Base-by-base conservation (phyloP, 2,329 filamentous ascomycete species). In the Pseudocercospora musae region DNA sequence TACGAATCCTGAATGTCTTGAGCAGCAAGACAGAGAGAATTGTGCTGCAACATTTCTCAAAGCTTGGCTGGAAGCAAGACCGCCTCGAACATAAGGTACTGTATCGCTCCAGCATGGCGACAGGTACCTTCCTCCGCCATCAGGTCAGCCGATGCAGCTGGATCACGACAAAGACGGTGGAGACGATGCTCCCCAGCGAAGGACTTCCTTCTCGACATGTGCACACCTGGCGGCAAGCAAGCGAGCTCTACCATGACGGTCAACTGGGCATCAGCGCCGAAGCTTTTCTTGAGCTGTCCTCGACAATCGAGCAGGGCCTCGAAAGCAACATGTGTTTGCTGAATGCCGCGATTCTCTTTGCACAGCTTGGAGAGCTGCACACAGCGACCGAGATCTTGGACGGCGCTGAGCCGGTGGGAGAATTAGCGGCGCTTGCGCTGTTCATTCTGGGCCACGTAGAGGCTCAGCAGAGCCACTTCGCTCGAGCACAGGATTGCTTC, bases 181-280 rank as follows among this genome's bases (percentile, higher is more conserved):
- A 50, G 21, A 50, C 48, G 13, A 50, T 50, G 48, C 4, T 29
- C 13, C 23, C 48, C 20, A 50, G 48, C 23, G 48, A 50, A 27
- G 48, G 48, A 8, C 23, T 50, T n/a, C 23, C 20, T 7, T n/a
- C 23, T 69, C 56, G 68, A 72, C 64, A 48, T 73, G 29, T 50
- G 15, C 48, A n/a, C 9, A 27, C 48, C 20, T 74, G 73, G 73
- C 70, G 73, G 31, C 71, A 74, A 40, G 72, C 71, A 31, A 62
- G 63, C 18, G 62, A 71, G n/a, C 68, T 75, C 2, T 71, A 71
- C 57, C 63, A 71, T 27, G 66, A 57, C 50, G 71, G 66, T 44
- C 71, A 73, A 54, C 72, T 69, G 68, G 62, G 68, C 29, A 62
- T 58, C n/a, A 67, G 72, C 9, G 63, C 63, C 1, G 59, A 66